These are phyloP conservation scores for Mrakia frigida DNA, from an alignment of 768 basidiomycete species.

Conservation along the genomic window DNA sequence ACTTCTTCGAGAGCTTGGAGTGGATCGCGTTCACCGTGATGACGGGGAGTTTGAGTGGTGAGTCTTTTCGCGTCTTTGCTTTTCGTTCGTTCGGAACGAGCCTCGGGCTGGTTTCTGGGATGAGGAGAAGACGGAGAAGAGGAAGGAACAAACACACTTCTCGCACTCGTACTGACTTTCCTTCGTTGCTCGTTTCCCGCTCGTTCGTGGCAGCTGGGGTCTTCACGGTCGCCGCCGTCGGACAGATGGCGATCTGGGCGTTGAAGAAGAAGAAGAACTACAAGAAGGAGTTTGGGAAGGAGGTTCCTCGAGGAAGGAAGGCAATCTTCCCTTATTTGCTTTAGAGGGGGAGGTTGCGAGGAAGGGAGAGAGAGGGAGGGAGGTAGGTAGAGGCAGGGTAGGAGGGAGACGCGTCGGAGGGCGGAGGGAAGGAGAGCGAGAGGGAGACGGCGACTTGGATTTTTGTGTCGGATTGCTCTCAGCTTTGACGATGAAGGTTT, in stretches of 20 bases:
- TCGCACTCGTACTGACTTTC: no score
- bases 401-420: no score
- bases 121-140: no score
- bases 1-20: conserved; percentile 78
- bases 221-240: conserved; percentile 60
- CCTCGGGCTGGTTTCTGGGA: no score
- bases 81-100: conserved; percentile 44
- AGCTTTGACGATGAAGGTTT: no score
- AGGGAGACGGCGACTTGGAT: no score
- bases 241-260: conserved; percentile 81
- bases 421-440: no score
- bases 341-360: conserved; percentile 32
- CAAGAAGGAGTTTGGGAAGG: conserved; percentile 86
- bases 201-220: conserved; percentile 43
- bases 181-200: no score
- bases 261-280: conserved; percentile 82
- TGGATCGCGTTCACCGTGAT: conserved; percentile 69
- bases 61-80: conserved; percentile 40
- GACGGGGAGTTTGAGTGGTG: conserved; percentile 71
- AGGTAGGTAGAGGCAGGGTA: no score
- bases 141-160: background rate
- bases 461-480: no score
- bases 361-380: no score
- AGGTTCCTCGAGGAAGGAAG: conserved; percentile 69
- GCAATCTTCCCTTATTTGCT: conserved; percentile 73